phyloP scores from a whole-genome alignment of 345 rosid genomes.

The Populus tremula region DNA sequence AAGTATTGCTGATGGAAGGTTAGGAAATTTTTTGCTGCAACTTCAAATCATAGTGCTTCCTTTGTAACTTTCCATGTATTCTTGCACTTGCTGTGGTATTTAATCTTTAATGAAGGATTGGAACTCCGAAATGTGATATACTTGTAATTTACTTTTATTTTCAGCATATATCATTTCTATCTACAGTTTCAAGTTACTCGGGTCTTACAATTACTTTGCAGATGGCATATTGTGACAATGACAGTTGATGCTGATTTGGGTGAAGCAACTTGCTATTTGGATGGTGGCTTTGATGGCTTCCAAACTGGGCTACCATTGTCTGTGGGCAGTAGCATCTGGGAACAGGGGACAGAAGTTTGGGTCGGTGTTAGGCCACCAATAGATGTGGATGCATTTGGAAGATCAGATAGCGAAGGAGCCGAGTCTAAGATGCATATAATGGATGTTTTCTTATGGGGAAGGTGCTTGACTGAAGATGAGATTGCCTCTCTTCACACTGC shows the following conservation, averaged over 20 bases:
- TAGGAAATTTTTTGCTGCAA: conserved; percentile 14
- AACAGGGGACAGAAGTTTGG: conserved; percentile 88
- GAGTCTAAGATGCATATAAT: conserved; percentile 99
- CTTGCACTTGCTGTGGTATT: background rate
- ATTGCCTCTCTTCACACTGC: conserved; percentile 75
- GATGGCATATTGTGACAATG: conserved; percentile 99
- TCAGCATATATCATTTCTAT: background rate
- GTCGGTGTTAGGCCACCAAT: conserved; percentile 91
- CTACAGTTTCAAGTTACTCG: background rate
- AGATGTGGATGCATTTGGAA: conserved; percentile 92
- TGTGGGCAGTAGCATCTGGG: conserved; percentile 72
- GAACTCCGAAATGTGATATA: background rate
- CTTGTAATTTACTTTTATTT: background rate
- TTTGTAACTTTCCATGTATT: background rate
- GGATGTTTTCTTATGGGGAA: conserved; percentile 99
- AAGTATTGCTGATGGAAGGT: conserved; percentile 99
- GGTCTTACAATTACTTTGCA: conserved; percentile 26
- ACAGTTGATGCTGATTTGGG: conserved; percentile 91
- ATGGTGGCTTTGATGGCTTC: conserved; percentile 95
- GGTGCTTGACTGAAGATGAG: conserved; percentile 94
- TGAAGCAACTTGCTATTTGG: conserved; percentile 94
- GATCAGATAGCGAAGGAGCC: conserved; percentile 98
- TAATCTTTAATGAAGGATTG: background rate
- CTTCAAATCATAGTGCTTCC: conserved; percentile 7
- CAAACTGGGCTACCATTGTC: conserved; percentile 69